Evolutionary conservation across 2,329 filamentous ascomycete genomes (phyloP), one percentile per base, ranked within the genome.

Genomic region (Neofusicoccum cordaticola): DNA sequence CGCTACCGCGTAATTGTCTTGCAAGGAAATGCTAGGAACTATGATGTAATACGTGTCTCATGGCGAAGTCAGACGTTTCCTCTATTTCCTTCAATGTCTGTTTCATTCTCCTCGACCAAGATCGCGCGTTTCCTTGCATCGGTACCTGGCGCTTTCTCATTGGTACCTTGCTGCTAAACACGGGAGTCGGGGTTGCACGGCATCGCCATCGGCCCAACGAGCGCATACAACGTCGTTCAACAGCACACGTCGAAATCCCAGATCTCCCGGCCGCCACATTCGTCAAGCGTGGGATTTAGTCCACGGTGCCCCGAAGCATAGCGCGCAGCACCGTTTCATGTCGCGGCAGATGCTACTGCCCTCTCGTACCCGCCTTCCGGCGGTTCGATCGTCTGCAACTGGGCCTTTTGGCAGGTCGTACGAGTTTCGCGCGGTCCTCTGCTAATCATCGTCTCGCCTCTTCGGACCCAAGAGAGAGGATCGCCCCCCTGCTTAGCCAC

Each of bases 401-500:
- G 52, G 27, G n/a, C 53, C 4, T 60, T 60, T 45, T 37, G 56
- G 42, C 56, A 60, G 56, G 56, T 60, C 56, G 56, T 60, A 60
- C 56, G 56, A 60, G 56, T 60, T 45, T 45, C 56, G 39, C 56
- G 56, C 56, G 56, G 41, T 47, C 56, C 50, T 44, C 42, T 58
- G 37, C 31, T 60, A 44, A 27, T 60, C 31, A 47, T 47, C 41
- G 41, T 17, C 22, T 58, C 53, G 53, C 37, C 15, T 47, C 42
- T 45, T 34, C 53, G 37, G 39, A 7, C n/a, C 56, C 27, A 47
- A 60, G 56, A 45, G 42, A 45, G 42, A 47, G 56, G 56, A 60
- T 60, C 42, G 41, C 12, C 53, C 56, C 56, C 56, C 56, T 60
- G 56, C 56, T 60, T 42, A 60, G 56, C 56, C 56, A 60, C 56